These are phyloP conservation scores for Sporothrix pallida DNA, from an alignment of 2,329 filamentous ascomycete species.

Conservation along the genomic window DNA sequence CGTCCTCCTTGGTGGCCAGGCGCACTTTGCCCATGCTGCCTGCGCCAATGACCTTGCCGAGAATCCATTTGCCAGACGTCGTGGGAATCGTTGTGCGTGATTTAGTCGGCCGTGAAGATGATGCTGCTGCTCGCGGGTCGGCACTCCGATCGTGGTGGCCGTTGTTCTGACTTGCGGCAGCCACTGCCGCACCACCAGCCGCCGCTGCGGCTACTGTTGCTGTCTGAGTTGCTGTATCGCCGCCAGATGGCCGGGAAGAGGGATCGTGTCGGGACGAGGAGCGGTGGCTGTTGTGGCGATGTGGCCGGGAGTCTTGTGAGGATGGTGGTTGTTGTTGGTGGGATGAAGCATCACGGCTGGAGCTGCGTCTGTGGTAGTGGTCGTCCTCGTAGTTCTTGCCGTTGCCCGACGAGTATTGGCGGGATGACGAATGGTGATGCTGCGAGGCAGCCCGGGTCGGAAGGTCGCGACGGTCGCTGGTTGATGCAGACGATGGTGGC, in stretches of 20 bases:
- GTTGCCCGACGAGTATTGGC: conserved; percentile 32
- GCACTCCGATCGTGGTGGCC: conserved; percentile 45
- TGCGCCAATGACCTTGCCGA: conserved; percentile 95
- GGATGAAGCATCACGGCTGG: conserved; percentile 61
- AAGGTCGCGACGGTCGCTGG: conserved; percentile 31
- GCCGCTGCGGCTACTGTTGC: conserved; percentile 48
- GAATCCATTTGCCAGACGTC: conserved; percentile 87
- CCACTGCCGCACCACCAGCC: conserved; percentile 4
- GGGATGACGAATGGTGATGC: conserved; percentile 37
- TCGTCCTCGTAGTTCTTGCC: conserved; percentile 33
- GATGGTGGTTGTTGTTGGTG: neutral
- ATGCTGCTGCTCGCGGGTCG: conserved; percentile 55
- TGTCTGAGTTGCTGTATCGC: conserved; percentile 43
- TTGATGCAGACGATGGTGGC: conserved; percentile 42
- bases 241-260: conserved; percentile 13
- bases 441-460: conserved; percentile 40
- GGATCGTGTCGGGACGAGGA: conserved; percentile 45
- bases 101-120: conserved; percentile 58
- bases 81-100: conserved; percentile 85
- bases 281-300: conserved; percentile 58
- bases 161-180: conserved; percentile 18
- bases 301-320: conserved; percentile 53
- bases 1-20: conserved; percentile 86
- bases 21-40: conserved; percentile 99
- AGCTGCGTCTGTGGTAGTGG: conserved; percentile 52